phyloP scores from a whole-genome alignment of 257 asterid genomes.

The Salvia splendens region DNA sequence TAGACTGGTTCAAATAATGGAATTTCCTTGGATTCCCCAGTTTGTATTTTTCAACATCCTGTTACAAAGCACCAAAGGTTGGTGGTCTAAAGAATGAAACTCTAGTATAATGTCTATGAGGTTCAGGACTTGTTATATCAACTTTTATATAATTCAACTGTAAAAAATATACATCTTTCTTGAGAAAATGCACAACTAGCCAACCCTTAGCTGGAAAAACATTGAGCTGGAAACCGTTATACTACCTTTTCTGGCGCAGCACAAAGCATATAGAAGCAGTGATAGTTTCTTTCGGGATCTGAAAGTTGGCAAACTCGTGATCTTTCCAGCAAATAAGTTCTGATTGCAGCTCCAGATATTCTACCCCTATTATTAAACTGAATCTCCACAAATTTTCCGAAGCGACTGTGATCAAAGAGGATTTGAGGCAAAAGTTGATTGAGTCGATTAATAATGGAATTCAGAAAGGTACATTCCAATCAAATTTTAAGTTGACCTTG shows the following conservation, averaged over 20 bases:
- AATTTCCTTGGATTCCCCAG: slow-evolving; percentile 65
- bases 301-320: slow-evolving; percentile 93
- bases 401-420: slow-evolving; percentile 60
- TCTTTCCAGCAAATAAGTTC: slow-evolving; percentile 90
- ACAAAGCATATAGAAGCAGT: slow-evolving; percentile 93
- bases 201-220: neutral
- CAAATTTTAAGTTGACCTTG: slow-evolving; percentile 53
- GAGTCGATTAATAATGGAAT: slow-evolving; percentile 11
- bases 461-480: slow-evolving; percentile 27
- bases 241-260: slow-evolving; percentile 79
- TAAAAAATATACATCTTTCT: too few species aligned
- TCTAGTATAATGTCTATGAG: neutral
- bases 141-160: neutral
- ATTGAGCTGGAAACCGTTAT: slow-evolving; percentile 19
- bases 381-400: slow-evolving; percentile 92
- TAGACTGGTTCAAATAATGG: slow-evolving; percentile 84
- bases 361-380: slow-evolving; percentile 72
- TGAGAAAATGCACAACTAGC: too few species aligned
- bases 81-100: neutral
- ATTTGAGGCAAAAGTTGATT: slow-evolving; percentile 22
- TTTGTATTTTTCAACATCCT: slow-evolving; percentile 75
- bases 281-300: slow-evolving; percentile 94
- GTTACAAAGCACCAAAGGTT: slow-evolving; percentile 25
- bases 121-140: neutral
- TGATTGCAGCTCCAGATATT: slow-evolving; percentile 93